Evolutionary conservation across 805 yeast genomes (phyloP).

Genomic region (Tetrapisispora arboricola): DNA sequence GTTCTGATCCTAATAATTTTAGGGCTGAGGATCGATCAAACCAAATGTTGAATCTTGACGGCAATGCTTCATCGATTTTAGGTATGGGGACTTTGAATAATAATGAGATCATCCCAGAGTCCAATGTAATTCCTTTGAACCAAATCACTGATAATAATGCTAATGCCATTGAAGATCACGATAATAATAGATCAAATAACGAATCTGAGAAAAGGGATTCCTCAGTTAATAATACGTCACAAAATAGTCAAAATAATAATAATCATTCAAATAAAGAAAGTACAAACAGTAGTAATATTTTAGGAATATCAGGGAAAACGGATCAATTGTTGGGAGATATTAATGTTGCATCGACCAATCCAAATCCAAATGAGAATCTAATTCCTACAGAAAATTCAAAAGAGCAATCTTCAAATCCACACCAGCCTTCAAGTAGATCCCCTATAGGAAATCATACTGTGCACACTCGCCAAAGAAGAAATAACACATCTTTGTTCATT

Average conservation of each 20-base stretch:
- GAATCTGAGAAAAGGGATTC: too few species aligned
- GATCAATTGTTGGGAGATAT: neutral
- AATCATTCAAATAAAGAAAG: neutral
- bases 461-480: neutral
- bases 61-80: neutral
- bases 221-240: neutral
- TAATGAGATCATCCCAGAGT: neutral
- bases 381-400: neutral
- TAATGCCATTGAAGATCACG: neutral
- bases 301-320: slow-evolving; percentile 4
- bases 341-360: neutral
- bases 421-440: neutral
- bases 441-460: neutral
- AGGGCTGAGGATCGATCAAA: too few species aligned
- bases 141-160: neutral
- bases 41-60: too few species aligned
- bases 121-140: neutral
- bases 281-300: neutral
- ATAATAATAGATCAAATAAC: too few species aligned
- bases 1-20: too few species aligned
- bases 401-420: neutral
- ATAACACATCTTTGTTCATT: slow-evolving; percentile 24
- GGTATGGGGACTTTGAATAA: neutral
- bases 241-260: too few species aligned
- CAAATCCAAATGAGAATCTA: neutral